Evolutionary conservation across 2,329 filamentous ascomycete genomes (phyloP).

Genomic region (Cercospora brassicicola): DNA sequence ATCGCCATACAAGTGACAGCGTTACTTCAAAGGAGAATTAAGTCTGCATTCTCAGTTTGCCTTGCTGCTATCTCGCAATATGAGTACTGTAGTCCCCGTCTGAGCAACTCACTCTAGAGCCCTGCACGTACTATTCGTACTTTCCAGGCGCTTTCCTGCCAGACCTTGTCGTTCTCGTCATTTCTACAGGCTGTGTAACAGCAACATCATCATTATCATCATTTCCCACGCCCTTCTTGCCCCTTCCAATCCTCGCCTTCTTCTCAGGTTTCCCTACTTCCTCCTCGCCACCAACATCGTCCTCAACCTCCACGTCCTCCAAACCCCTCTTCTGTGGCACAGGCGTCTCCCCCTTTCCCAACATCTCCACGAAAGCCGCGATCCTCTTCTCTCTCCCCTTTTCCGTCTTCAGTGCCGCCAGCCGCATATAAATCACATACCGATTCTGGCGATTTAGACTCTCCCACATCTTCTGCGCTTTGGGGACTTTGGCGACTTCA

Average conservation of each 20-base stretch:
- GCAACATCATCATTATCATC: background rate
- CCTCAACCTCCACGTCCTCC: background rate
- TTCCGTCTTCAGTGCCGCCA: constrained; percentile 45
- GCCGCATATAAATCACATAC: constrained; percentile 50
- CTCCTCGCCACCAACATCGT: background rate
- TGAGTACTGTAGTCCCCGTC: background rate
- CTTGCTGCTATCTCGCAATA: background rate
- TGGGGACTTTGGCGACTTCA: constrained; percentile 43
- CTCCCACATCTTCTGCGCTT: constrained; percentile 46
- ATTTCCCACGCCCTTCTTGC: background rate
- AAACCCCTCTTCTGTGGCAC: constrained; percentile 18
- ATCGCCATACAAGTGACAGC: background rate
- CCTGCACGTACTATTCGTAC: background rate
- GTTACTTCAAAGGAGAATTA: background rate
- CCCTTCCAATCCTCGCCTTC: background rate
- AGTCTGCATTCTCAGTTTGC: background rate
- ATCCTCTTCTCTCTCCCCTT: constrained; percentile 43
- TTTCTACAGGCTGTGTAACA: background rate
- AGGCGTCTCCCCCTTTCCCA: constrained; percentile 22
- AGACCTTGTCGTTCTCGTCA: background rate
- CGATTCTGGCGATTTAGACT: constrained; percentile 48
- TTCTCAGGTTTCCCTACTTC: background rate
- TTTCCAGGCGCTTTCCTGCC: background rate
- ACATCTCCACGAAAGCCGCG: constrained; percentile 34
- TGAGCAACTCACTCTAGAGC: background rate